phyloP scores from a whole-genome alignment of 2,329 filamentous ascomycete species.

The Colletotrichum spinosum region DNA sequence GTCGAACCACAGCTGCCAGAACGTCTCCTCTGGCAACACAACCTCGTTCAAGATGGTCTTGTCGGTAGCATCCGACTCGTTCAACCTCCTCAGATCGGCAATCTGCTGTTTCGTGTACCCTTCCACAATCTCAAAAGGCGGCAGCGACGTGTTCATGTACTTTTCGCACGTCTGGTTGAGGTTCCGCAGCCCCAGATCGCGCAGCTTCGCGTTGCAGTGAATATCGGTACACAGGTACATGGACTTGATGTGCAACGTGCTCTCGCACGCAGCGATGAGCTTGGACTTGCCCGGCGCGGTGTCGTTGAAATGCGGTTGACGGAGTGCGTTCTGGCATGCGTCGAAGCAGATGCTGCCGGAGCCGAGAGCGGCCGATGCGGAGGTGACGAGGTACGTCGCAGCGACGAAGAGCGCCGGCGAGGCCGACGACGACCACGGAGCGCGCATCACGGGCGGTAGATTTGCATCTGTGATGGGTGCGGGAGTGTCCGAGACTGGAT shows the following conservation, averaged over 20 bases:
- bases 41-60: slow-evolving; percentile 42
- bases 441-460: slow-evolving; percentile 28
- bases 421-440: slow-evolving; percentile 13
- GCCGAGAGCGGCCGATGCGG: slow-evolving; percentile 18
- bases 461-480: slow-evolving; percentile 21
- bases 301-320: slow-evolving; percentile 47
- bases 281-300: slow-evolving; percentile 37
- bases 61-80: slow-evolving; percentile 41
- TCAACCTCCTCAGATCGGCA: slow-evolving; percentile 44
- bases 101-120: slow-evolving; percentile 50
- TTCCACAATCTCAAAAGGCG: slow-evolving; percentile 48
- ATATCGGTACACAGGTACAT: slow-evolving; percentile 52
- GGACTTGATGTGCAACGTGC: slow-evolving; percentile 43
- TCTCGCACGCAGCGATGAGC: slow-evolving; percentile 44
- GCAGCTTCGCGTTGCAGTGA: slow-evolving; percentile 47
- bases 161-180: slow-evolving; percentile 51
- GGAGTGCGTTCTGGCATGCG: slow-evolving; percentile 47
- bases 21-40: slow-evolving; percentile 48
- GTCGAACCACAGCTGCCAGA: slow-evolving; percentile 50
- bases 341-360: slow-evolving; percentile 44
- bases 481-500: not conserved
- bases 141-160: slow-evolving; percentile 43
- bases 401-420: slow-evolving; percentile 2
- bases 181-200: slow-evolving; percentile 40
- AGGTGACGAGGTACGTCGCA: slow-evolving; percentile 22